These are phyloP conservation scores for Neovahlkampfia damariscottae DNA, from an alignment of 78 protist species.

Conservation along the genomic window DNA sequence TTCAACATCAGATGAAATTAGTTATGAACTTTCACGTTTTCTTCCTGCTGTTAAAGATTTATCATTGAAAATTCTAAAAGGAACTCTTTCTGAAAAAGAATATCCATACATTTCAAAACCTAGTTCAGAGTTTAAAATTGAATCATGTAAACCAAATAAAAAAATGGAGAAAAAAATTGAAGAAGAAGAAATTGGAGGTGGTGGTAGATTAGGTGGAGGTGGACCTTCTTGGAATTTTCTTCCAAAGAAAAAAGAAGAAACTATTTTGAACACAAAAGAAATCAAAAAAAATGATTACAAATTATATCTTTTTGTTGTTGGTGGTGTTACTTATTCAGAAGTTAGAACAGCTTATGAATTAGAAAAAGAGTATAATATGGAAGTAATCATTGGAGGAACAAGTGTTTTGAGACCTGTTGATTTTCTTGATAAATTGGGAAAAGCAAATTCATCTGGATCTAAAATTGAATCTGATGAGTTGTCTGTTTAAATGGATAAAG, in stretches of 20 bases:
- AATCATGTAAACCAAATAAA: not conserved
- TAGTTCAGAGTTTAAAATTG: not conserved
- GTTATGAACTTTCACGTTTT: not conserved
- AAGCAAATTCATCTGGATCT: no score
- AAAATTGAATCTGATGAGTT: no score
- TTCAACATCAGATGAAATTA: not conserved
- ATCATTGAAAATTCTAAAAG: not conserved
- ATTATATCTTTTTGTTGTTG: constrained; percentile 8
- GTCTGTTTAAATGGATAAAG: no score
- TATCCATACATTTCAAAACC: not conserved
- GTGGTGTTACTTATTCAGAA: constrained; percentile 14
- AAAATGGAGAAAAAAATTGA: not conserved
- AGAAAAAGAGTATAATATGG: not conserved
- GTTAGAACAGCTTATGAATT: not conserved
- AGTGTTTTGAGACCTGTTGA: not conserved
- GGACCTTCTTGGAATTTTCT: not conserved
- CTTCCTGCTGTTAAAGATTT: constrained; percentile 2
- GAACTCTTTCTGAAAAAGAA: not conserved
- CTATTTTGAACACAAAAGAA: not conserved
- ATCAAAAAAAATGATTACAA: not conserved
- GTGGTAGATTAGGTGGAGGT: not conserved
- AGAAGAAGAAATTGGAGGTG: not conserved
- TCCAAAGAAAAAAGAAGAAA: not conserved
- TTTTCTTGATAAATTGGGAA: not conserved
- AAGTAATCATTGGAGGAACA: constrained; percentile 4